Base-by-base conservation (phyloP, 108 stramenopile genomes). In the Pseudonitzschia multistriata region DNA sequence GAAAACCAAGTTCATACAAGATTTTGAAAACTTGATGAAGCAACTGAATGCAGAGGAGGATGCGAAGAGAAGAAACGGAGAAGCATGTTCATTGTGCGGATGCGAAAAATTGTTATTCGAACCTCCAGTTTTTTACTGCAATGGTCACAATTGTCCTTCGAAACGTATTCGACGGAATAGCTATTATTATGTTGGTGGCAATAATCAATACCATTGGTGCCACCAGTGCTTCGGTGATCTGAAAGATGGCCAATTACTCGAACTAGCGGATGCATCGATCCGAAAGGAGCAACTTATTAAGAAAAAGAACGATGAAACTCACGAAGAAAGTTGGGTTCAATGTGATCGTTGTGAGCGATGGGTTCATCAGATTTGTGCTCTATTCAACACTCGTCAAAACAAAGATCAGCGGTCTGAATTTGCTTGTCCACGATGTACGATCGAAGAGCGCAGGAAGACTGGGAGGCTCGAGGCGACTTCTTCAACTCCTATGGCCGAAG, bases 321-420 rank as follows among this genome's bases (percentile, higher is more conserved):
- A 86, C 36, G 94, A 94, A 71, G 96, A 98, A 68, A 90, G 91
- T 54, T 98, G 97, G 97, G 96, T 98, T 19, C 89, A 92, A 72
- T 99, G 98, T 68, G 96, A 98, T 74, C 81, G 84, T 13, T 99
- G 98, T 68, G 84, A 93, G 68, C 80, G 95, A 42, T 99, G 98
- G 98, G 91, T 97, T 24, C 98, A 99, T 82, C 97, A 98, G 77
- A 96, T 98, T 45, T 99, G 98, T 82, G 97, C 97, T 24, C 81
- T 99, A n/a, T 98, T 97, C 83, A 99, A 99, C 79, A 94, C 95
- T 29, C 79, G 98, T 10, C 93, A 95, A 72, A 97, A 95, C 77
- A 92, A 91, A 73, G 90, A 95, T 60, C 91, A 95, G 65, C 77
- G 86, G 21, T 92, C 91, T 17, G 91, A 95, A 65, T 95, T 90